Evolutionary conservation across 129 eudicot genomes (phyloP).

Genomic region (Silybum marianum): DNA sequence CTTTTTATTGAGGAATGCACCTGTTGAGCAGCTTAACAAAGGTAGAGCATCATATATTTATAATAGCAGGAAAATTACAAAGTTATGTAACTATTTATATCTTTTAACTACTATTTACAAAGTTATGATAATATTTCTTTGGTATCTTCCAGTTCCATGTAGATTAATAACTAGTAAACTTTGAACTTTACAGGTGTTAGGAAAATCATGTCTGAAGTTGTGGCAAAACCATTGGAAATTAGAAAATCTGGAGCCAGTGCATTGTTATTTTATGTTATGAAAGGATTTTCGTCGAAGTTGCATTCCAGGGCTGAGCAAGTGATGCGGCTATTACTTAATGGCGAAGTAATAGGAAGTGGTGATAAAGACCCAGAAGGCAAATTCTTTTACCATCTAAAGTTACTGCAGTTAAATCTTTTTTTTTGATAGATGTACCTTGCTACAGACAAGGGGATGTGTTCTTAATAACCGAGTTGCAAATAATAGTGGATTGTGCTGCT

Average conservation of each 20-base stretch:
- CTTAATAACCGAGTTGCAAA: too few relatives aligned
- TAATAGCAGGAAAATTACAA: too few relatives aligned
- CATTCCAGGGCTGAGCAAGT: conserved; percentile 74
- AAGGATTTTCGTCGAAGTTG: conserved; percentile 72
- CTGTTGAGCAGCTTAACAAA: conserved; percentile 56
- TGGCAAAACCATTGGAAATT: conserved; percentile 51
- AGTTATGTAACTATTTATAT: too few relatives aligned
- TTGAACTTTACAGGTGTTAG: conserved; percentile 50
- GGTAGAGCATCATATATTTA: conserved; percentile 48
- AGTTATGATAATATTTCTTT: too few relatives aligned
- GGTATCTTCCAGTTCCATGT: too few relatives aligned
- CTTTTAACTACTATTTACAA: too few relatives aligned
- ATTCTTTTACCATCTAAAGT: conserved; percentile 11
- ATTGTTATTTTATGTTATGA: conserved; percentile 64
- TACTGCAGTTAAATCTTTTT: neutral
- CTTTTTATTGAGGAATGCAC: conserved; percentile 77
- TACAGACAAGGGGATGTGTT: too few relatives aligned
- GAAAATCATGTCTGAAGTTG: conserved; percentile 63
- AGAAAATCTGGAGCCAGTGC: conserved; percentile 71
- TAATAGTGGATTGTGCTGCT: too few relatives aligned
- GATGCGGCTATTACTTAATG: conserved; percentile 46
- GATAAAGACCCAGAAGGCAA: conserved; percentile 57
- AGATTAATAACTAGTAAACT: conserved; percentile 8
- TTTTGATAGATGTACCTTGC: neutral
- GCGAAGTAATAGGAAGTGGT: conserved; percentile 46